Conservation (phyloP, 2,329 filamentous ascomycete genomes). For the Aphanoascus verrucosus region DNA sequence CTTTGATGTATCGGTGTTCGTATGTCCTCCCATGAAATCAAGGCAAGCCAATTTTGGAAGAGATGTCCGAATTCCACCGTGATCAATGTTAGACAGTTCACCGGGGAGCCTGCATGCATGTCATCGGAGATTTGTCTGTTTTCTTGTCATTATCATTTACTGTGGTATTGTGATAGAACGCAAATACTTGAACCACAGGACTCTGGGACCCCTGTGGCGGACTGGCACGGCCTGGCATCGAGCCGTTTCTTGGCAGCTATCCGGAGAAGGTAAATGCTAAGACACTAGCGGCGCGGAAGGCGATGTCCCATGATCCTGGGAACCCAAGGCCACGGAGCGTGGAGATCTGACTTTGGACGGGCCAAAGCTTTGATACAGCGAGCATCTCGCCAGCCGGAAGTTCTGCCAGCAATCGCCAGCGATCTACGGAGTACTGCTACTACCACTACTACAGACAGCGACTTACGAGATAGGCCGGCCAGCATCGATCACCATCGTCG, state of each 20-base stretch:
- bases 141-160: neutral
- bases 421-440: no score
- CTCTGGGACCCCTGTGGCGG: neutral
- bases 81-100: neutral
- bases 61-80: neutral
- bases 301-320: conserved; percentile 9
- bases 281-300: conserved; percentile 8
- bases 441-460: no score
- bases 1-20: neutral
- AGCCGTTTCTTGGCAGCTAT: conserved; percentile 4
- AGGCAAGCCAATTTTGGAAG: neutral
- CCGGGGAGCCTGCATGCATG: neutral
- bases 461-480: no score
- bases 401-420: no score
- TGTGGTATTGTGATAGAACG: no score
- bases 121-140: neutral
- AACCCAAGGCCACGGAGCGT: conserved; percentile 9
- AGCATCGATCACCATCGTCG: no score
- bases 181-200: no score
- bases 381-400: no score
- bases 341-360: conserved; percentile 5
- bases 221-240: neutral
- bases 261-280: conserved; percentile 2
- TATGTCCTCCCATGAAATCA: neutral
- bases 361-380: neutral